These are phyloP conservation scores for Globisporangium recalcitrans DNA, from an alignment of 352 stramenopile genomes.

Conservation along the genomic window DNA sequence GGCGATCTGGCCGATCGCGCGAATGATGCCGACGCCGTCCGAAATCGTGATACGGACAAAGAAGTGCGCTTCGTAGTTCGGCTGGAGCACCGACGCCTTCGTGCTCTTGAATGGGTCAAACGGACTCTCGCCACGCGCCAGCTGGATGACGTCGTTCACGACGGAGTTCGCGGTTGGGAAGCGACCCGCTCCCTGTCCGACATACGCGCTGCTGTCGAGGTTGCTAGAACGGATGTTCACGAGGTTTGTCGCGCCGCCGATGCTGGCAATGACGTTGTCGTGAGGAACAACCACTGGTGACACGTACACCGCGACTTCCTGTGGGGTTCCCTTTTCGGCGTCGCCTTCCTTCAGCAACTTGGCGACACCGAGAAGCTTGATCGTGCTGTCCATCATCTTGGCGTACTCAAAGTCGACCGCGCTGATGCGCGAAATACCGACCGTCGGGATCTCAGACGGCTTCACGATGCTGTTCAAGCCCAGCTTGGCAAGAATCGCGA, in stretches of 20 bases:
- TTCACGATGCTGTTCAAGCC: conserved; percentile 90
- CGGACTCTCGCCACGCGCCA: conserved; percentile 82
- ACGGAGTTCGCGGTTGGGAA: conserved; percentile 96
- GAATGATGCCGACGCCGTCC: conserved; percentile 93
- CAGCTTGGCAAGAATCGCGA: conserved; percentile 93
- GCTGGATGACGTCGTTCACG: conserved; percentile 93
- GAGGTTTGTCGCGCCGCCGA: conserved; percentile 88
- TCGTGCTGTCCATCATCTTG: conserved; percentile 93
- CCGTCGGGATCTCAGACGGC: conserved; percentile 85
- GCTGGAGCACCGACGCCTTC: conserved; percentile 61
- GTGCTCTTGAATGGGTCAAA: conserved; percentile 83
- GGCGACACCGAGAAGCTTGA: conserved; percentile 92
- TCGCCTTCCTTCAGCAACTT: conserved; percentile 77
- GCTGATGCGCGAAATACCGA: conserved; percentile 91
- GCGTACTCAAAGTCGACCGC: conserved; percentile 95
- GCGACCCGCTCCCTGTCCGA: conserved; percentile 90
- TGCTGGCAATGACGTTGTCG: conserved; percentile 86
- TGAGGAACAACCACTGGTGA: conserved; percentile 90
- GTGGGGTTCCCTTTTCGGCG: conserved; percentile 52
- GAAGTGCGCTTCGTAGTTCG: conserved; percentile 91
- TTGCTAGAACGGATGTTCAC: conserved; percentile 89
- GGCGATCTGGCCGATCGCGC: conserved; percentile 91
- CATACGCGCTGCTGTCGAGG: conserved; percentile 87
- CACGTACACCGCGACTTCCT: conserved; percentile 91
- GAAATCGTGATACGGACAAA: conserved; percentile 94